Conservation (phyloP, 208 protist genomes). For the Crithidia bombi region DNA sequence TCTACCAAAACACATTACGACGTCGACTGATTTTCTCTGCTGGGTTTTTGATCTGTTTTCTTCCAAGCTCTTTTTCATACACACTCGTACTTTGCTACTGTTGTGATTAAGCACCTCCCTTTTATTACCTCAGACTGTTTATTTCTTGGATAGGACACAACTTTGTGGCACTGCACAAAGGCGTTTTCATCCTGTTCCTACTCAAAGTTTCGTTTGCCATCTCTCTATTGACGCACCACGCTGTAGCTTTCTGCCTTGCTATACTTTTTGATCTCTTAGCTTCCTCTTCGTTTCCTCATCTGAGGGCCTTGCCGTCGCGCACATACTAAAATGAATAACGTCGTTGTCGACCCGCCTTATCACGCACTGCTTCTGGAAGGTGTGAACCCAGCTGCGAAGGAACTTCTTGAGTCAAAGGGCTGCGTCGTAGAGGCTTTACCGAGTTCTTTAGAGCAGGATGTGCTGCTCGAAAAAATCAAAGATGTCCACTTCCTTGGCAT, state of each 20-base stretch:
- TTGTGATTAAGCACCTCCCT: no score
- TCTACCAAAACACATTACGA: no score
- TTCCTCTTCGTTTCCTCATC: not conserved
- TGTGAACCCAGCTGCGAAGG: slow-evolving; percentile 73
- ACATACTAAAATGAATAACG: slow-evolving; percentile 34
- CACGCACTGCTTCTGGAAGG: slow-evolving; percentile 88
- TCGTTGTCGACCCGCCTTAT: slow-evolving; percentile 49
- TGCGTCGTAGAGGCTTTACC: slow-evolving; percentile 78
- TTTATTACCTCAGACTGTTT: no score
- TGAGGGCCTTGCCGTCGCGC: not conserved
- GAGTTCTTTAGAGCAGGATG: slow-evolving; percentile 58
- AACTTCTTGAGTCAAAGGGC: slow-evolving; percentile 79
- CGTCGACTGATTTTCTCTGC: no score
- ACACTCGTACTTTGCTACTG: no score
- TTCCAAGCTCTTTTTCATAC: no score
- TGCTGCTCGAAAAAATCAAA: slow-evolving; percentile 84
- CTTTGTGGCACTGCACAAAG: no score
- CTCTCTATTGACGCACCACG: not conserved
- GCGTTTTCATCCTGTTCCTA: no score
- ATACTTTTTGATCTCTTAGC: not conserved
- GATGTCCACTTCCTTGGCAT: slow-evolving; percentile 92
- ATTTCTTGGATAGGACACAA: no score
- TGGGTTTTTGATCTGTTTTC: no score
- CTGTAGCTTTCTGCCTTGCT: not conserved
- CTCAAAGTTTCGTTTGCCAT: no score